Evolutionary conservation across 2,329 filamentous ascomycete genomes (phyloP).

Genomic region (Penicillium sp.): DNA sequence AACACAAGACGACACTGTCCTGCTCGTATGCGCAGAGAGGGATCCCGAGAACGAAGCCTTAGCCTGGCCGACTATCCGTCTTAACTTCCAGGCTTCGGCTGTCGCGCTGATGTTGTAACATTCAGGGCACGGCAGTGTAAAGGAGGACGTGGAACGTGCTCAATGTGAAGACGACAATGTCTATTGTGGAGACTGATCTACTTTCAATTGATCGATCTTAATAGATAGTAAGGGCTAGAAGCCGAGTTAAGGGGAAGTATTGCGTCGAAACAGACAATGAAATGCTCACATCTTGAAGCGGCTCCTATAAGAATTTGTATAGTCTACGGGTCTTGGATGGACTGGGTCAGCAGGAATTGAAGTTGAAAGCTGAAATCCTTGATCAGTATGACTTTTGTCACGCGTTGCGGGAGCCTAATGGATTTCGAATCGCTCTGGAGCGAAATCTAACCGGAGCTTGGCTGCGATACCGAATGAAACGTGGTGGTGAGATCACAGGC

Average conservation of each 20-base stretch:
- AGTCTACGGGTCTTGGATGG: slow-evolving; percentile 32
- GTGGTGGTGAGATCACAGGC: slow-evolving; percentile 33
- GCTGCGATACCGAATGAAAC: slow-evolving; percentile 28
- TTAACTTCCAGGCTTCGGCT: not conserved
- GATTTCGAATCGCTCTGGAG: slow-evolving; percentile 29
- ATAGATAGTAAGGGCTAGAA: not conserved
- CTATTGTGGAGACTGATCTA: not conserved
- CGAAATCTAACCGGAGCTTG: slow-evolving; percentile 23
- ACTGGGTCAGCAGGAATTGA: slow-evolving; percentile 32
- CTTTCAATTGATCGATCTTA: not conserved
- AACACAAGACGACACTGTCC: not conserved
- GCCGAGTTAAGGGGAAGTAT: no score
- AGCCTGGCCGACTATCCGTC: not conserved
- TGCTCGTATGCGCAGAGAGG: not conserved
- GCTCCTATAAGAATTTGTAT: slow-evolving; percentile 31
- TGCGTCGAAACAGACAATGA: slow-evolving; percentile 11
- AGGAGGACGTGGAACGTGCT: not conserved
- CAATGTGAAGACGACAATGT: not conserved
- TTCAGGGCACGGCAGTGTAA: not conserved
- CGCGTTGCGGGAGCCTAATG: slow-evolving; percentile 18
- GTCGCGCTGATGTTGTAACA: not conserved
- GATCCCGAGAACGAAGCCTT: not conserved
- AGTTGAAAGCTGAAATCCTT: slow-evolving; percentile 31
- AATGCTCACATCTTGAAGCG: slow-evolving; percentile 11
- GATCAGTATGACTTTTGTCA: slow-evolving; percentile 34